These are phyloP conservation scores for Emergomyces orientalis DNA, from an alignment of 2,329 filamentous ascomycete species.

Conservation along the genomic window DNA sequence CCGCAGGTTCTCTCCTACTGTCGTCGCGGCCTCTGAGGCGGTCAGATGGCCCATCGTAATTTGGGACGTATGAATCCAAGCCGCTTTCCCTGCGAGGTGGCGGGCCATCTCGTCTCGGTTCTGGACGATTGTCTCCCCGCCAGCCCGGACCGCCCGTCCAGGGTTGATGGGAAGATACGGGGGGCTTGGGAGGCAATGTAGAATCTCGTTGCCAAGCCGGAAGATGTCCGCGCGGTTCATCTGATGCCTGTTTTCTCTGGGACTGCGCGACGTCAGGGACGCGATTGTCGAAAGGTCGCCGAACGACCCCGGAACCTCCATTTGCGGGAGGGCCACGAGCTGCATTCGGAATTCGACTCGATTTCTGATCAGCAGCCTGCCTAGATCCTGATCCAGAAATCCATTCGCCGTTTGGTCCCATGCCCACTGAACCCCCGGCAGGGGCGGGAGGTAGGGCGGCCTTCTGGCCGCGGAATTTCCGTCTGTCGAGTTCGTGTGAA, in stretches of 20 bases:
- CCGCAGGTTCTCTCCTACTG: constrained; percentile 17
- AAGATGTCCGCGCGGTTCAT: constrained; percentile 20
- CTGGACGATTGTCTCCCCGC: constrained; percentile 22
- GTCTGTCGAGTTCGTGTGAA: constrained; percentile 89
- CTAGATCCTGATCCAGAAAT: constrained; percentile 27
- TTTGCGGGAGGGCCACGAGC: constrained; percentile 25
- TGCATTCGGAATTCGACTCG: constrained; percentile 29
- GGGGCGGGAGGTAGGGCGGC: constrained; percentile 80
- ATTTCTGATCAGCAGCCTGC: constrained; percentile 24
- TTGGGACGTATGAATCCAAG: constrained; percentile 32
- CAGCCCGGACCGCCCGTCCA: constrained; percentile 22
- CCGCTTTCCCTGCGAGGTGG: constrained; percentile 19
- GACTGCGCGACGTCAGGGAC: constrained; percentile 15
- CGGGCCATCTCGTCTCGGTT: constrained; percentile 26
- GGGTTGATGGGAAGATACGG: constrained; percentile 23
- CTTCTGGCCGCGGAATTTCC: constrained; percentile 83
- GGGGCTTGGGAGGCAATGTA: constrained; percentile 32
- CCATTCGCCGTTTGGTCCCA: constrained; percentile 53
- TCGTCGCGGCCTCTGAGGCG: constrained; percentile 21
- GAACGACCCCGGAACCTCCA: constrained; percentile 17
- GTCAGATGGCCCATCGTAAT: constrained; percentile 22
- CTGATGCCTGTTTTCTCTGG: constrained; percentile 18
- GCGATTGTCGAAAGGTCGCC: constrained; percentile 23
- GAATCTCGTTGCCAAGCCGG: constrained; percentile 25
- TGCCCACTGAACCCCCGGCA: constrained; percentile 79